Evolutionary conservation across 164 flowering plant species (phyloP), one percentile per base, ranked within the genome.

Genomic region (Euptelea pleiosperma): DNA sequence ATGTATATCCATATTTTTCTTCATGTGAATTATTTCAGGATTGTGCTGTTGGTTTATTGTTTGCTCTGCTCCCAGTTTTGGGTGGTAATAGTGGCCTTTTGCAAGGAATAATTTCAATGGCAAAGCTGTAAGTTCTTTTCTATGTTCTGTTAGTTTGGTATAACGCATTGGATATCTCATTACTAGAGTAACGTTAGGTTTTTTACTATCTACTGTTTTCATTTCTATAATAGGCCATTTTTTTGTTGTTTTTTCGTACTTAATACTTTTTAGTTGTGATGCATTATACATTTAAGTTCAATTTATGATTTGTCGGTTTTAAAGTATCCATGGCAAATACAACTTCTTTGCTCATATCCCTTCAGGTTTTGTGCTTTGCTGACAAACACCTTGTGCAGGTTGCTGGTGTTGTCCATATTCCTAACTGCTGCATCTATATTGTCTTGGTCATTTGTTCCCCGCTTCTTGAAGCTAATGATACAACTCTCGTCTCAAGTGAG

Each of bases 1-100:
- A 45, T 61, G 0, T 41, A 35, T 39, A 59, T 70, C 24, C 11
- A 14, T 52, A 24, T 18, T 21, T 48, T 61, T 22, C 33, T 44
- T 54, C 19, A 24, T 26, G 11, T 46, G 37, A 31, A 6, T 42
- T 63, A 29, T 73, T 73, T 67, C 84, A 93, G 99, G 99, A 93
- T 63, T 93, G 99, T 82, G 96, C 96, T 59, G 99, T 93, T 68
- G 99, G 99, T 50, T 73, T 93, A 67, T 65, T 93, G 45, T 93
- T 93, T 77, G 99, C 99, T 57, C 65, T 93, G 78, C 95, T 93
- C 58, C 99, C 99, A 42, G 96, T 93, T 70, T 75, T 93, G 71
- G 99, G 99, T 64, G 99, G 99, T 61, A 77, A 73, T 58, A 77
- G 92, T 70, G 96, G 97, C 39, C 64, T 85, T 58, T 61, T 86